Conservation (phyloP, 1,284 basidiomycete species). For the Xerocomus amazonicus region DNA sequence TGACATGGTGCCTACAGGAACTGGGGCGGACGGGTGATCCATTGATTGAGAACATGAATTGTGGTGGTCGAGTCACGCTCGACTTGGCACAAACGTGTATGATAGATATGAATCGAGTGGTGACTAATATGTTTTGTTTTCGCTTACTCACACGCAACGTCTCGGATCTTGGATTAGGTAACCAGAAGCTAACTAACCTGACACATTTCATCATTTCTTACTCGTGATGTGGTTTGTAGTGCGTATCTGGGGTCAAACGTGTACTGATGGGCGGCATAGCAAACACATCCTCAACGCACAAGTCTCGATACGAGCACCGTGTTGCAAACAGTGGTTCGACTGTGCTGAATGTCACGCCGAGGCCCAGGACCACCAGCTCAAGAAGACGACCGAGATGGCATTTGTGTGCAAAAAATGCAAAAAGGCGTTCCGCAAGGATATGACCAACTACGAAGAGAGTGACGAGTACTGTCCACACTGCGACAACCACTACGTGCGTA, state of each 20-base stretch:
- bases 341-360: conserved; percentile 95
- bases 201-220: too few species aligned
- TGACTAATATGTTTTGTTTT: too few species aligned
- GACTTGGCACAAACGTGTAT: too few species aligned
- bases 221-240: neutral
- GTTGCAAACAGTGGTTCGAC: conserved; percentile 95
- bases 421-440: conserved; percentile 95
- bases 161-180: neutral
- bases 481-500: conserved; percentile 92
- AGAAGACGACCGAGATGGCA: conserved; percentile 84
- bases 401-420: conserved; percentile 99
- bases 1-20: too few species aligned
- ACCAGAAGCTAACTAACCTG: neutral
- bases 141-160: too few species aligned
- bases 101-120: too few species aligned
- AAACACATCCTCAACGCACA: conserved; percentile 94
- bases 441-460: conserved; percentile 86
- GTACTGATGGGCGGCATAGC: conserved; percentile 40
- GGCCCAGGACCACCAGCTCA: conserved; percentile 67
- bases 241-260: neutral
- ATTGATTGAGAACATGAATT: too few species aligned
- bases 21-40: too few species aligned
- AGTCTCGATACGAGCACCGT: conserved; percentile 89
- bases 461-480: conserved; percentile 99
- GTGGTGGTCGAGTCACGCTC: too few species aligned